phyloP scores from a whole-genome alignment of 2,329 filamentous ascomycete genomes.

The Talaromyces sp. region DNA sequence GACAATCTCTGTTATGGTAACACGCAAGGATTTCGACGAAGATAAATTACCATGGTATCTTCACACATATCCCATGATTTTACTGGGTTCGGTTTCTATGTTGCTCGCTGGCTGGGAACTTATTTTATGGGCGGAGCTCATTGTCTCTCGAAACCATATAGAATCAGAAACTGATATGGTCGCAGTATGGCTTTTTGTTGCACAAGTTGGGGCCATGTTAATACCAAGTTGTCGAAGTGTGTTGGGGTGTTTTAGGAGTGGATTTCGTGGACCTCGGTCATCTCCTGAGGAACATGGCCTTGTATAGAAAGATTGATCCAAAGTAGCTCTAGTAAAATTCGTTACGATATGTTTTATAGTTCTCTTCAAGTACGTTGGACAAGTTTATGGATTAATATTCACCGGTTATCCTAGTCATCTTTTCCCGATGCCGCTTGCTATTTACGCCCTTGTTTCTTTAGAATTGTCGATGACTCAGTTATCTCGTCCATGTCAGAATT shows the following conservation, averaged over 20 bases:
- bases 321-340: too few relatives aligned
- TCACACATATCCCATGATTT: neutral
- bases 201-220: neutral
- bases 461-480: too few relatives aligned
- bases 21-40: neutral
- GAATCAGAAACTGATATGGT: neutral
- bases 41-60: neutral
- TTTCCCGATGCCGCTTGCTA: too few relatives aligned
- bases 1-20: neutral
- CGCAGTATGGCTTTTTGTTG: neutral
- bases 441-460: too few relatives aligned
- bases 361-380: too few relatives aligned
- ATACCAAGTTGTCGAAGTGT: neutral
- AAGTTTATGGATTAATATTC: too few relatives aligned
- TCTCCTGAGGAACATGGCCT: neutral
- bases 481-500: too few relatives aligned
- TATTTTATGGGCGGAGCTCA: neutral
- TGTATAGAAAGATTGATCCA: neutral
- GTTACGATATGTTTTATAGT: too few relatives aligned
- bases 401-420: too few relatives aligned
- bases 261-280: neutral
- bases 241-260: neutral
- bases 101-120: neutral
- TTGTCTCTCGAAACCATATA: slow-evolving; percentile 1
- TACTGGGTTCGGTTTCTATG: neutral